A percentile compares a stretch with the other conserved stretches of the same genome.
These are phyloP conservation scores for Coelastrella sp. DNA, from an alignment of 139 green algal genomes.

Conservation along the genomic window DNA sequence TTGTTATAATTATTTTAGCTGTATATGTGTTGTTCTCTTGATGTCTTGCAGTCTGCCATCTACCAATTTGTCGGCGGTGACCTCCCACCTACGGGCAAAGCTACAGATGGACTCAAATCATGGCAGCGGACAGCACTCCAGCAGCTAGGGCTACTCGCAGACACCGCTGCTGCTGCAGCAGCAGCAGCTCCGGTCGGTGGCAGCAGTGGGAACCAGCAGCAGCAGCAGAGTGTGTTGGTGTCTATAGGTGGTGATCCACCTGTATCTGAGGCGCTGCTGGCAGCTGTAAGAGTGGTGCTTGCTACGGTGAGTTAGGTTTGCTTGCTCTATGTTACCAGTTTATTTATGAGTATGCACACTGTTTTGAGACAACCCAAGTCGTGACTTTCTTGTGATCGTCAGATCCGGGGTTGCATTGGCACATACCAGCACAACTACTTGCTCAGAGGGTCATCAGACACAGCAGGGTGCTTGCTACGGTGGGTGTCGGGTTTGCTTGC, in stretches of 20 bases:
- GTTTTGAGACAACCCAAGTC: too few relatives aligned
- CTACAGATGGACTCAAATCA: constrained; percentile 39
- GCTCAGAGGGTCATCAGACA: too few relatives aligned
- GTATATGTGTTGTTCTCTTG: too few relatives aligned
- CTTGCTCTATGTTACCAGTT: neutral
- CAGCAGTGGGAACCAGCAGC: constrained; percentile 5
- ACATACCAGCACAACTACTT: too few relatives aligned
- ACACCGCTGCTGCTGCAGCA: neutral
- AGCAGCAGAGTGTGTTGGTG: constrained; percentile 24
- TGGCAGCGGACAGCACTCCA: constrained; percentile 33
- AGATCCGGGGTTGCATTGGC: too few relatives aligned
- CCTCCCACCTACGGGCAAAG: neutral
- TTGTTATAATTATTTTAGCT: too few relatives aligned
- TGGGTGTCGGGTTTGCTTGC: neutral
- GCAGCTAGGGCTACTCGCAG: constrained; percentile 25
- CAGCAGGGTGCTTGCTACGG: constrained; percentile 28
- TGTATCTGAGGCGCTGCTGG: constrained; percentile 30
- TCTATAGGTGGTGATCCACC: constrained; percentile 23
- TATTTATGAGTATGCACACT: neutral
- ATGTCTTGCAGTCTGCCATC: constrained; percentile 13
- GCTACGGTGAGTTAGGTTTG: constrained; percentile 4
- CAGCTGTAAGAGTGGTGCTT: constrained; percentile 37
- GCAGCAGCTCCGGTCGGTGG: neutral
- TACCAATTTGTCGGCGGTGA: constrained; percentile 40
- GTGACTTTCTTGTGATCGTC: too few relatives aligned